Evolutionary conservation across 139 green algal genomes (phyloP).

Genomic region (Tetratostichococcus sp.): DNA sequence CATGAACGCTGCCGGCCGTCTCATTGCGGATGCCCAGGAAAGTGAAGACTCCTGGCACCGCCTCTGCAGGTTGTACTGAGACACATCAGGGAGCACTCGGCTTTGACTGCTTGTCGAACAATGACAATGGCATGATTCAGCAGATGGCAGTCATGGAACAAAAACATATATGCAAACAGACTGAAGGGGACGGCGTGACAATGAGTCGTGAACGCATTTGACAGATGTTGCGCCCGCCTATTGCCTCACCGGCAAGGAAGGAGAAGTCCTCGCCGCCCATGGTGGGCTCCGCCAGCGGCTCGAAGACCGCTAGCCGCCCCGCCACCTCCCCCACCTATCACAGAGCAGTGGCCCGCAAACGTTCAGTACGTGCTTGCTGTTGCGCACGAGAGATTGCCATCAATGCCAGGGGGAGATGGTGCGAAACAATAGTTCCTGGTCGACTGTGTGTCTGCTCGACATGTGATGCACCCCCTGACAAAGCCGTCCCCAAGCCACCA

Average conservation of each 20-base stretch:
- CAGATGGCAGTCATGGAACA: neutral
- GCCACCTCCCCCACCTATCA: neutral
- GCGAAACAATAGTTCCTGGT: no score
- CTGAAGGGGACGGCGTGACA: no score
- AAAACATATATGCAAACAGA: no score
- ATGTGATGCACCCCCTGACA: no score
- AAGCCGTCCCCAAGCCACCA: no score
- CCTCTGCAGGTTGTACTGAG: neutral
- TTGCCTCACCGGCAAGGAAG: neutral
- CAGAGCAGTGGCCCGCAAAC: no score
- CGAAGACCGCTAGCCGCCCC: neutral
- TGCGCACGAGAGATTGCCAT: no score
- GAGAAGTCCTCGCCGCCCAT: slow-evolving; percentile 8
- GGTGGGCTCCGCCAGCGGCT: neutral
- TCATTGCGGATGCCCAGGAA: slow-evolving; percentile 12
- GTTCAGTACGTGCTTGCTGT: no score
- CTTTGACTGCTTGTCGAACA: no score
- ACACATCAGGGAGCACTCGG: neutral
- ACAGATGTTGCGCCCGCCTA: neutral
- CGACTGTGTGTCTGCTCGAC: no score
- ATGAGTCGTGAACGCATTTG: no score
- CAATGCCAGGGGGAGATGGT: no score
- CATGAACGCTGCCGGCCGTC: slow-evolving; percentile 1
- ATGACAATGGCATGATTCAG: neutral
- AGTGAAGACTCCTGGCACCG: neutral